Percentiles rank a stretch among this genome's conserved stretches.
These are phyloP conservation scores for Phytophthora chlamydospora DNA, from an alignment of 352 stramenopile species.

Conservation along the genomic window DNA sequence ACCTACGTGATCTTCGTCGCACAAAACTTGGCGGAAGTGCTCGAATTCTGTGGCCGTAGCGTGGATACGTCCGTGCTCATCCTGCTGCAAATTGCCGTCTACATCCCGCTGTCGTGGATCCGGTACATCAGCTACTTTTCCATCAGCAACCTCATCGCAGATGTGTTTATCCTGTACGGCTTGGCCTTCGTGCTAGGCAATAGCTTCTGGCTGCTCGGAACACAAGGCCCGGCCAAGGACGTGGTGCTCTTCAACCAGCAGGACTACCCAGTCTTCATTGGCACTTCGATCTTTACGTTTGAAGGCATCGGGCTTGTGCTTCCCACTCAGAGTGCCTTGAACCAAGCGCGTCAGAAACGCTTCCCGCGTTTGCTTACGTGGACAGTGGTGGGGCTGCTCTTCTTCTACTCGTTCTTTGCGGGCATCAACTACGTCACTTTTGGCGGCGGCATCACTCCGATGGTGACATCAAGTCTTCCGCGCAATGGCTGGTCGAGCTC, in stretches of 20 bases:
- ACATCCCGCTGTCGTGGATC: conserved; percentile 86
- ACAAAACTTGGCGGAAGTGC: conserved; percentile 78
- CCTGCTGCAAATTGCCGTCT: conserved; percentile 71
- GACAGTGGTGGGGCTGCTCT: conserved; percentile 72
- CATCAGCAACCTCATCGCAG: conserved; percentile 83
- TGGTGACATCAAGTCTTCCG: conserved; percentile 77
- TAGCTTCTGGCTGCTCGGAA: conserved; percentile 65
- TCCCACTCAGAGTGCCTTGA: conserved; percentile 73
- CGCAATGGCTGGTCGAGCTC: conserved; percentile 77
- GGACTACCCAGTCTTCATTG: conserved; percentile 82
- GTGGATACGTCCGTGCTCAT: conserved; percentile 66
- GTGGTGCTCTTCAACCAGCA: conserved; percentile 74
- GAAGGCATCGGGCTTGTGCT: conserved; percentile 84
- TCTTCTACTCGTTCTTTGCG: conserved; percentile 88
- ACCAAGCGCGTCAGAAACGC: conserved; percentile 62
- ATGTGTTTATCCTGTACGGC: conserved; percentile 87
- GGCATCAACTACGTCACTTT: conserved; percentile 82
- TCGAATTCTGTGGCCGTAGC: conserved; percentile 53
- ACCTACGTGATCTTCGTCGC: conserved; percentile 88
- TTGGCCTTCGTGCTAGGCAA: conserved; percentile 78
- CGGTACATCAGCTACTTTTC: conserved; percentile 89
- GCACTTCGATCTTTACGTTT: conserved; percentile 83
- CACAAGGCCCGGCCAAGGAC: conserved; percentile 47
- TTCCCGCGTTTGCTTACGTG: conserved; percentile 63
- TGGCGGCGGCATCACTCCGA: conserved; percentile 63